Conservation (phyloP, 1,139 yeast species). For the Barnettozyma hawaiiensis region DNA sequence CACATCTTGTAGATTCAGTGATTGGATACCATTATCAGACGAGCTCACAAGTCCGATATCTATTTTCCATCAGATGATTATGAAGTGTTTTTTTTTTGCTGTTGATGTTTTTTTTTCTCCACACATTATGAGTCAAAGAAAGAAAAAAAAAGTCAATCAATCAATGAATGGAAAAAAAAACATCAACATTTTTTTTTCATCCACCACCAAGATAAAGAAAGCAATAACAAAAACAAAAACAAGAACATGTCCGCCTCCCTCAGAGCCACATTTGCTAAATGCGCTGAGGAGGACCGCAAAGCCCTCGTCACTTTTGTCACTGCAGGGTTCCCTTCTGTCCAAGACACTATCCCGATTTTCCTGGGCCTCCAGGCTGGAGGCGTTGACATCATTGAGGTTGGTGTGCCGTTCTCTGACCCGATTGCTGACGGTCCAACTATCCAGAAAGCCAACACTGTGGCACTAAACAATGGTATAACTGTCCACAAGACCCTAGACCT, state of each 20-base stretch:
- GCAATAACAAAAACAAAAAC: no score
- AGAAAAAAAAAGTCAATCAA: no score
- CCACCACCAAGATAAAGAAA: no score
- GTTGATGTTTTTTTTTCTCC: no score
- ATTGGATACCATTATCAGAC: no score
- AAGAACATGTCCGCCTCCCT: constrained; percentile 51
- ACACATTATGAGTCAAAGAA: no score
- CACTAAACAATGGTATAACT: constrained; percentile 78
- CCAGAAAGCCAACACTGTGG: constrained; percentile 75
- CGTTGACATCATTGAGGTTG: constrained; percentile 88
- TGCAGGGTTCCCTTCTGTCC: constrained; percentile 87
- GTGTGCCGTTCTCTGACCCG: constrained; percentile 97
- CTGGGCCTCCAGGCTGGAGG: constrained; percentile 93
- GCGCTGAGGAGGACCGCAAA: constrained; percentile 70
- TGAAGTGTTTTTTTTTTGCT: no score
- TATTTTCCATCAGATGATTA: no score
- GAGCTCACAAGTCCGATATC: no score
- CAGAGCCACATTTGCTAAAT: constrained; percentile 65
- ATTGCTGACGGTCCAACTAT: constrained; percentile 98
- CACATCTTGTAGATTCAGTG: no score
- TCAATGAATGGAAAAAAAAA: no score
- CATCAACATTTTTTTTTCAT: neutral
- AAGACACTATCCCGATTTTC: constrained; percentile 81
- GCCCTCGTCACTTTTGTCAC: constrained; percentile 91
- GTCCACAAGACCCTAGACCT: constrained; percentile 63